Evolutionary conservation across 495 filamentous ascomycete species (phyloP).

Genomic region (Darksidea phi): DNA sequence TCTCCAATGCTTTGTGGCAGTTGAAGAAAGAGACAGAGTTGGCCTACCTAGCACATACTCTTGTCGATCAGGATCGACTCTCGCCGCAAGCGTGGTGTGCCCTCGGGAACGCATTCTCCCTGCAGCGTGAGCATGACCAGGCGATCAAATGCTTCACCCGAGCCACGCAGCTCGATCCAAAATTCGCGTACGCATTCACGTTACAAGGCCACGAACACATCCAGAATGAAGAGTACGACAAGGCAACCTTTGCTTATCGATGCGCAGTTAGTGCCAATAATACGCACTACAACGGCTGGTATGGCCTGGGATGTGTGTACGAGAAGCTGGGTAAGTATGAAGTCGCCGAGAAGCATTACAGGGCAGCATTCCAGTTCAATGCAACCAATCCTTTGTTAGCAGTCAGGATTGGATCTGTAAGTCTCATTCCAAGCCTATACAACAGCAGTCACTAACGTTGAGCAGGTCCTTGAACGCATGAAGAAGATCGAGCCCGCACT

Average conservation of each 20-base stretch:
- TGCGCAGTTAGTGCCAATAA: slow-evolving; percentile 77
- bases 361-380: slow-evolving; percentile 80
- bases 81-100: slow-evolving; percentile 96
- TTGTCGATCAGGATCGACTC: slow-evolving; percentile 79
- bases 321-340: slow-evolving; percentile 94
- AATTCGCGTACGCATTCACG: slow-evolving; percentile 93
- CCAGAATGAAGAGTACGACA: slow-evolving; percentile 96
- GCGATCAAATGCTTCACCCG: slow-evolving; percentile 93
- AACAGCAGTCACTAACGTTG: background rate
- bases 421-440: slow-evolving; percentile 8
- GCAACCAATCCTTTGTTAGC: slow-evolving; percentile 87
- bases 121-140: slow-evolving; percentile 92
- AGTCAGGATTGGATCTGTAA: slow-evolving; percentile 78
- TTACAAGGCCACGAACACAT: slow-evolving; percentile 95
- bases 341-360: slow-evolving; percentile 85
- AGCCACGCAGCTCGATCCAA: slow-evolving; percentile 83
- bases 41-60: slow-evolving; percentile 85
- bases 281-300: slow-evolving; percentile 96
- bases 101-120: slow-evolving; percentile 89
- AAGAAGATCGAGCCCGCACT: slow-evolving; percentile 75
- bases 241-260: slow-evolving; percentile 81
- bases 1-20: slow-evolving; percentile 96
- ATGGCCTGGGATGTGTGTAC: slow-evolving; percentile 87
- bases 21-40: slow-evolving; percentile 87
- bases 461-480: slow-evolving; percentile 71